These are phyloP conservation scores for Gossypium mustelinum DNA, from an alignment of 345 rosid genomes.

Conservation along the genomic window DNA sequence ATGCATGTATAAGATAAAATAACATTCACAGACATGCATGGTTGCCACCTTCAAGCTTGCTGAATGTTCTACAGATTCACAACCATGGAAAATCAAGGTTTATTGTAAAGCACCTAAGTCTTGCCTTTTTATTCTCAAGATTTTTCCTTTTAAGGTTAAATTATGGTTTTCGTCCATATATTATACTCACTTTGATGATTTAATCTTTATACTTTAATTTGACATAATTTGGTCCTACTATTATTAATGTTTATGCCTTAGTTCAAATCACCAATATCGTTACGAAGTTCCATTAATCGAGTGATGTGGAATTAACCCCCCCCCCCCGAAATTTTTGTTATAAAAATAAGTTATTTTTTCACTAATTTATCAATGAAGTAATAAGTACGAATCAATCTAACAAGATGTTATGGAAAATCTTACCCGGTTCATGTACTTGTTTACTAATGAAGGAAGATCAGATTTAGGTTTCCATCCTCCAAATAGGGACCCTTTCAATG, in stretches of 20 bases:
- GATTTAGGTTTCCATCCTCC: slow-evolving; percentile 96
- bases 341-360: too few relatives aligned
- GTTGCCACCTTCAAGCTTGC: neutral
- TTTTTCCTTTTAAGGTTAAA: too few relatives aligned
- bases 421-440: slow-evolving; percentile 80
- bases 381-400: neutral
- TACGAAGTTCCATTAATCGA: neutral
- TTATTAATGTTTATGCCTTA: neutral
- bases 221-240: too few relatives aligned
- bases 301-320: neutral
- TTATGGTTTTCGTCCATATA: too few relatives aligned
- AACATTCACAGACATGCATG: neutral
- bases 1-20: too few relatives aligned
- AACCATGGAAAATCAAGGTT: neutral
- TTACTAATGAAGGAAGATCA: slow-evolving; percentile 68
- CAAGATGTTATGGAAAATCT: neutral
- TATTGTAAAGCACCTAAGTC: neutral
- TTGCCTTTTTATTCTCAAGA: neutral
- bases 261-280: neutral
- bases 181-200: too few relatives aligned
- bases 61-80: neutral
- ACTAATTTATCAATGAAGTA: too few relatives aligned
- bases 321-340: too few relatives aligned
- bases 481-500: slow-evolving; percentile 73
- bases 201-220: too few relatives aligned